Percentiles rank a stretch among this genome's conserved stretches.
These are phyloP conservation scores for Hypsizygus ulmarius DNA, from an alignment of 1,284 basidiomycete genomes.

Conservation along the genomic window DNA sequence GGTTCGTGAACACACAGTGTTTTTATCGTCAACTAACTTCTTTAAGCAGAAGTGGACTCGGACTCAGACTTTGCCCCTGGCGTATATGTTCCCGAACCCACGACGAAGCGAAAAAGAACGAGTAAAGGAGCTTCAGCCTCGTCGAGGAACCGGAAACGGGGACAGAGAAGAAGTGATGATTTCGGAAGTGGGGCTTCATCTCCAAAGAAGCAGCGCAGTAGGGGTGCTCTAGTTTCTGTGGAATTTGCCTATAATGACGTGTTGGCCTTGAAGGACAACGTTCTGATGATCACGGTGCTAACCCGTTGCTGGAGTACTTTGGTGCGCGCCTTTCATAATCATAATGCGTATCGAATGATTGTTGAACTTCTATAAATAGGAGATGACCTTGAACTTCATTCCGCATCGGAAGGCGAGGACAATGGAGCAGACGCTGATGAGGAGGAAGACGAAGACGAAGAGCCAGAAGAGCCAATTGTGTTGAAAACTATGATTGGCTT, in stretches of 20 bases:
- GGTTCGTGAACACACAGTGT: conserved; percentile 18
- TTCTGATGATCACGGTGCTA: conserved; percentile 17
- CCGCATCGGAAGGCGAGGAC: conserved; percentile 46
- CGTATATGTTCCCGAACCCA: conserved; percentile 36
- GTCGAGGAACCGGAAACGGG: conserved; percentile 15
- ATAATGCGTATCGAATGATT: neutral
- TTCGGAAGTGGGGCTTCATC: neutral
- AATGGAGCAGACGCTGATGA: conserved; percentile 31
- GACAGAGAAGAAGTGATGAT: conserved; percentile 11
- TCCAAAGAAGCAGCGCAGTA: conserved; percentile 13
- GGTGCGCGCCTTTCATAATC: conserved; percentile 23
- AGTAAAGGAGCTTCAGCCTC: conserved; percentile 8
- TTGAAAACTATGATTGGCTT: conserved; percentile 25
- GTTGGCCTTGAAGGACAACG: conserved; percentile 7
- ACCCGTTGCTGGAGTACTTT: conserved; percentile 39
- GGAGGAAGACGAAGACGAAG: conserved; percentile 20
- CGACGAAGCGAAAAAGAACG: conserved; percentile 28
- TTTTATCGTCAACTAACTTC: neutral
- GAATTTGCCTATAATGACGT: neutral
- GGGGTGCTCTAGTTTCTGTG: neutral
- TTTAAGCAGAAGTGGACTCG: conserved; percentile 45
- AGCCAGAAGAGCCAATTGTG: conserved; percentile 22
- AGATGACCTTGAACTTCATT: conserved; percentile 40
- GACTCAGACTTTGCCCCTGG: conserved; percentile 57
- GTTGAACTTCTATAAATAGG: conserved; percentile 22